Evolutionary conservation across 1,284 basidiomycete species (phyloP), one percentile per base, ranked within the genome.

Genomic region (Cutaneotrichosporon sp.): DNA sequence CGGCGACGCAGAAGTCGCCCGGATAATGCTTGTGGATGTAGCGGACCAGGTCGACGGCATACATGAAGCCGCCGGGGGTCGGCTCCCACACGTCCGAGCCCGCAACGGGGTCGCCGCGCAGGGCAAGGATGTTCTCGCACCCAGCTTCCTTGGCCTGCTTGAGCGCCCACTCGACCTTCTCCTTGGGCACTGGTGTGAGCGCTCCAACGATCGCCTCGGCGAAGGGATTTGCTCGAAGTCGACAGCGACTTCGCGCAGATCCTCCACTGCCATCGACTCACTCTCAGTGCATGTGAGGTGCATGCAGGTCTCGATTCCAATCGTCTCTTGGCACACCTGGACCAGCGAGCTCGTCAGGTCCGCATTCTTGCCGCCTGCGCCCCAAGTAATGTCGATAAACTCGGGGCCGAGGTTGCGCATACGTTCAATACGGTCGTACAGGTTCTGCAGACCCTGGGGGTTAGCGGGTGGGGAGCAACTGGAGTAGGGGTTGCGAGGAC

Each of bases 331-430:
- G 67, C 89, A 92, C 39, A 90, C 92, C 78, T 94, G 93, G 62
- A 98, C 92, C 77, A 99, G 86, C 68, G 93, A 88, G n/a, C 86
- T 84, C 8, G 90, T 92, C 54, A 94, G 77, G 67, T 93, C 90
- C 46, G 90, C 92, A 20, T 92, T 94, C 57, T 92, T 83, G 52
- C 93, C 93, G 51, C 93, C 93, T 44, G 93, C 93, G 76, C 96
- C 94, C 92, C 90, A 97, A 71, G 93, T 98, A 69, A 98, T 96
- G 74, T 98, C 93, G 66, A 97, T 88, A 70, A 97, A 98, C 76
- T 96, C 94, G 16, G 96, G 96, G 4, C 96, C 96, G 41, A 97
- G 78, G 22, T 84, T 82, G 54, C 91, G 82, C 94, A 98, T 98
- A 63, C 96, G 89, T 76, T 97, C 92, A 76, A 97, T 94, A 67